Evolutionary conservation across 495 filamentous ascomycete species (phyloP).

Genomic region (Aspergillus egyptiacus): DNA sequence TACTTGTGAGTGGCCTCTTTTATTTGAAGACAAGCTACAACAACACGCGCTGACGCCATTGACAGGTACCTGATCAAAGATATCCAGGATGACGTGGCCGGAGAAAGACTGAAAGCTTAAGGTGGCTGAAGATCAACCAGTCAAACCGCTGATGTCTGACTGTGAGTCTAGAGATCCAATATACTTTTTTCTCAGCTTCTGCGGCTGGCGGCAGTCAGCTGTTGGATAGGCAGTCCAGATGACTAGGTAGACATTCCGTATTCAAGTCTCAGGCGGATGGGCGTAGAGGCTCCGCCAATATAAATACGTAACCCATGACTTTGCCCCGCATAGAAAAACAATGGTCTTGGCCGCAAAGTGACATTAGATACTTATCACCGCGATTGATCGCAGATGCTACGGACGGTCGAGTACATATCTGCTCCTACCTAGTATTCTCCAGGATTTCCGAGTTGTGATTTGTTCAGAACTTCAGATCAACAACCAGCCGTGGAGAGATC

Average conservation of each 20-base stretch:
- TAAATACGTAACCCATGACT: too few relatives aligned
- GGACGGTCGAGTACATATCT: too few relatives aligned
- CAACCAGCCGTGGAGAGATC: conserved; percentile 16
- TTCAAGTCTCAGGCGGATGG: too few relatives aligned
- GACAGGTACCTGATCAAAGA: conserved; percentile 72
- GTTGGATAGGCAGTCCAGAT: conserved; percentile 5
- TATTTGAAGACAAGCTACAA: neutral
- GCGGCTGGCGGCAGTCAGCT: neutral
- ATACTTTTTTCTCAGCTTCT: too few relatives aligned
- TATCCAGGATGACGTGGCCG: conserved; percentile 65
- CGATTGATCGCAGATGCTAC: too few relatives aligned
- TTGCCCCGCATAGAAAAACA: too few relatives aligned
- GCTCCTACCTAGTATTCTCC: too few relatives aligned
- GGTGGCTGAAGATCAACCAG: neutral
- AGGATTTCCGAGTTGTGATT: conserved; percentile 1
- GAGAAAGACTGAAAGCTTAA: conserved; percentile 45
- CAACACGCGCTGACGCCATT: conserved; percentile 5
- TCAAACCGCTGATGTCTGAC: neutral
- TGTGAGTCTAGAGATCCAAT: too few relatives aligned
- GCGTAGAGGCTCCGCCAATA: too few relatives aligned
- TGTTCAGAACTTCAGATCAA: conserved; percentile 1
- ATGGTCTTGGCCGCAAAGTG: too few relatives aligned
- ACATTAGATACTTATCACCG: too few relatives aligned
- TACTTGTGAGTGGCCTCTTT: conserved; percentile 69
- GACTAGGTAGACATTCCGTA: neutral